phyloP scores from a whole-genome alignment of 2,329 filamentous ascomycete genomes.

The Fusarium dimerum region DNA sequence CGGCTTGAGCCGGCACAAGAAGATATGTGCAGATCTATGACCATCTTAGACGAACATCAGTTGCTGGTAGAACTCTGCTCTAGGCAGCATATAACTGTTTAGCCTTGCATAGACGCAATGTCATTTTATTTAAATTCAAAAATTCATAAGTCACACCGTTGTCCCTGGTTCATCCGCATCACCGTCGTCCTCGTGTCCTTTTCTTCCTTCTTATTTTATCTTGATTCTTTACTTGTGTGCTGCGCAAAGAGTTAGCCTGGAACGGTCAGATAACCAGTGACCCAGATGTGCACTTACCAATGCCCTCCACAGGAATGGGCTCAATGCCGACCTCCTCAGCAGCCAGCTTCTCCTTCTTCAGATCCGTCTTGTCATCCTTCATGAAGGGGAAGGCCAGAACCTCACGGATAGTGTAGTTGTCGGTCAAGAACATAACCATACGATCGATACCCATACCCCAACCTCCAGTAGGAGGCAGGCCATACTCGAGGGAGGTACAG shows the following conservation, averaged over 20 bases:
- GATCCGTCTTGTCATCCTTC: constrained; percentile 69
- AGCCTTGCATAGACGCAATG: constrained; percentile 10
- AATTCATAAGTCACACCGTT: constrained; percentile 5
- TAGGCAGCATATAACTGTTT: constrained; percentile 10
- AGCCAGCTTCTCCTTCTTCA: constrained; percentile 51
- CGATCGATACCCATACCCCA: constrained; percentile 97
- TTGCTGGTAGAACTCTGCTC: constrained; percentile 21
- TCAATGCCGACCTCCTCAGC: constrained; percentile 30
- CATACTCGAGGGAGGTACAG: constrained; percentile 85
- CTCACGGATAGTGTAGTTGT: constrained; percentile 93
- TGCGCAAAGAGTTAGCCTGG: constrained; percentile 13
- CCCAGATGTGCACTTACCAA: constrained; percentile 21
- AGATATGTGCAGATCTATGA: not conserved
- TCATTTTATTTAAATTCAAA: constrained; percentile 12
- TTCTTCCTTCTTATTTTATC: constrained; percentile 1
- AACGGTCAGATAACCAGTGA: not conserved
- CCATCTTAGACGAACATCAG: constrained; percentile 6
- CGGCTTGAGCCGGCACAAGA: constrained; percentile 4
- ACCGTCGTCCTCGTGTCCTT: constrained; percentile 9
- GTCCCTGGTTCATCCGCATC: constrained; percentile 29
- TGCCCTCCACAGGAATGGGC: constrained; percentile 29
- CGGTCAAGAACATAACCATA: constrained; percentile 91
- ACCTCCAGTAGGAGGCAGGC: constrained; percentile 89
- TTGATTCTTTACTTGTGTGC: constrained; percentile 26
- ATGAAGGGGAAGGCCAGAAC: constrained; percentile 97